Base-by-base conservation (phyloP, 352 stramenopile species). In the Globisporangium mamillatum region DNA sequence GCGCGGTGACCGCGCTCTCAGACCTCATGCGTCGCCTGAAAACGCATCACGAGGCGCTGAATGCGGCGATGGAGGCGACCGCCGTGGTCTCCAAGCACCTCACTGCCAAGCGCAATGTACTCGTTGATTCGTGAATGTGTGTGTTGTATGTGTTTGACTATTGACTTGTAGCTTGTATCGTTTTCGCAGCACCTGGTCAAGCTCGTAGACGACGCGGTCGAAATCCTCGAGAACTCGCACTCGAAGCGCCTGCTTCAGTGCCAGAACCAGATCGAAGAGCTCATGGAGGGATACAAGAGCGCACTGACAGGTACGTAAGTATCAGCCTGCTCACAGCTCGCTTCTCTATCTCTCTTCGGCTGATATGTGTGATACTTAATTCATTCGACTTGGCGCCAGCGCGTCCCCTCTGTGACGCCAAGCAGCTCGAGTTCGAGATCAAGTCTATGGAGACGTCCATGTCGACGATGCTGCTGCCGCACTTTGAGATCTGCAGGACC, bases 401-500 rank as follows among this genome's bases (percentile, higher is more conserved):
- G 48, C 61, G 76, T 9, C 20, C 68, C 10, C 71, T 89, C 44
- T 54, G 72, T 9, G 60, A 69, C 7, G 63, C 62, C 1, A 80
- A 81, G 50, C 77, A 88, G 50, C 48, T 88, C 3, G 71, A 72
- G 16, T 75, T 71, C 57, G 77, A 82, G 25, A 75, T 86, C 25
- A 25, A 72, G 24, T 69, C 66, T 1, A 81, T 89, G 54, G 80
- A 89, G 63, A 76, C 69, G 56, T 79, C 77, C 59, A 81, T 84
- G 68, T 64, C 66, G 9, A 80, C 60, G 48, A 82, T 91, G 80
- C 66, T 91, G 32, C 44, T 76, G 24, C 75, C 75, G 0, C 82
- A 91, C 46, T 70, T 86, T 52, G 80, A 88, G 34, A 84, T 86
- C 56, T 88, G 79, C 60, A 69, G 68, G 10, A 86, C 82, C 0